Percentiles rank a stretch among this genome's conserved stretches.
phyloP scores from a whole-genome alignment of 179 eudicot genomes.

The Drosera spatulata region DNA sequence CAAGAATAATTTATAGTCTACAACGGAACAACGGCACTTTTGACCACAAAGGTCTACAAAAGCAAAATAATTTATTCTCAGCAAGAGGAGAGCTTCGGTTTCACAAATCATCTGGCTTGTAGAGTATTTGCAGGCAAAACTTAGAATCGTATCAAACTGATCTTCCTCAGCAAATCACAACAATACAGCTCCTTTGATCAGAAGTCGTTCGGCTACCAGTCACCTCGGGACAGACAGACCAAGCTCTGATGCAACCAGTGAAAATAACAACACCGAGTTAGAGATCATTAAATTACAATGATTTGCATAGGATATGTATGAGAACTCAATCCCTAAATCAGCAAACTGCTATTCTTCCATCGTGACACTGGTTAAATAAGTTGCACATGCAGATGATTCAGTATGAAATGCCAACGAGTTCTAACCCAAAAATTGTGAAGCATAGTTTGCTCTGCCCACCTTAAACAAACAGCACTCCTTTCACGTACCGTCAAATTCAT shows the following conservation, averaged over 20 bases:
- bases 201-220: slow-evolving; percentile 22
- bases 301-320: not conserved
- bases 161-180: not conserved
- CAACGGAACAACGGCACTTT: no score
- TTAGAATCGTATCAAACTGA: no score
- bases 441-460: slow-evolving; percentile 36
- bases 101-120: no score
- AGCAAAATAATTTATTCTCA: no score
- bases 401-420: not conserved
- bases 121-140: no score
- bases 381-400: not conserved
- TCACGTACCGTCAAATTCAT: slow-evolving; percentile 93
- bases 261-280: slow-evolving; percentile 9
- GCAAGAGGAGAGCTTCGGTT: no score
- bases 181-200: slow-evolving; percentile 16
- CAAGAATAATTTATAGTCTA: no score
- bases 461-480: slow-evolving; percentile 32
- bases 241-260: slow-evolving; percentile 53
- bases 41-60: no score
- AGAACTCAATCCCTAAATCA: not conserved
- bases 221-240: slow-evolving; percentile 94
- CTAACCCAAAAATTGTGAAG: slow-evolving; percentile 14
- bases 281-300: not conserved
- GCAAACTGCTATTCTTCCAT: not conserved
- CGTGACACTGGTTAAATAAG: not conserved